Conservation (phyloP, 768 basidiomycete genomes). For the Agaricus subrufescens region DNA sequence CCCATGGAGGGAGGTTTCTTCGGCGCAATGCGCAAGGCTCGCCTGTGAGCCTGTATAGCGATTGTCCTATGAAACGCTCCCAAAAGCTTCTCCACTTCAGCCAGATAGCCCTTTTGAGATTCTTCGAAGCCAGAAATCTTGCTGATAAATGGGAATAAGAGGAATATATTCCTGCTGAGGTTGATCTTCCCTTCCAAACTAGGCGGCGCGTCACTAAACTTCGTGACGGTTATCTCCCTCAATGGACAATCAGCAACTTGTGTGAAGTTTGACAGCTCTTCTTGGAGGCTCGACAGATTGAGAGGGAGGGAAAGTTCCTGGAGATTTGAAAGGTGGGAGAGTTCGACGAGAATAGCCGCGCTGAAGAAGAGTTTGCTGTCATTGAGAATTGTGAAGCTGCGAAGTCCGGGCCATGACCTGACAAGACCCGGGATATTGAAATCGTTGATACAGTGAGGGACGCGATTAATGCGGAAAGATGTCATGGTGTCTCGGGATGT, state of each 20-base stretch:
- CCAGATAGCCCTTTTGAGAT: no score
- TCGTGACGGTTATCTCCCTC: slow-evolving; percentile 2
- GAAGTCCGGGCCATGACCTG: not conserved
- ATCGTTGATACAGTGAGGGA: slow-evolving; percentile 3
- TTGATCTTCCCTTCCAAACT: not conserved
- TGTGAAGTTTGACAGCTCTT: not conserved
- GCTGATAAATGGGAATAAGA: not conserved
- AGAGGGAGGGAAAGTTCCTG: not conserved
- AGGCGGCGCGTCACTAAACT: not conserved
- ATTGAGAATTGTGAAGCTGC: not conserved
- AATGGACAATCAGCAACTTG: not conserved
- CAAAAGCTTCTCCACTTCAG: no score
- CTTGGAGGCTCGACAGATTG: not conserved
- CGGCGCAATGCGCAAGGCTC: no score
- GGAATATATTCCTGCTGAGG: not conserved
- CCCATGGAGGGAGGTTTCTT: no score
- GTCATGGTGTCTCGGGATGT: not conserved
- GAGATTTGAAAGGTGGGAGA: not conserved
- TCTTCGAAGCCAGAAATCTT: not conserved
- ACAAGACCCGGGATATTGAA: not conserved
- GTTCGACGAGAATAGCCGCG: not conserved
- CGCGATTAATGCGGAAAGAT: not conserved
- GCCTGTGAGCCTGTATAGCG: no score
- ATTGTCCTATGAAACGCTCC: no score
- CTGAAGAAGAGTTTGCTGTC: not conserved